Percentiles rank a stretch among this genome's conserved stretches.
Conservation (phyloP, 2,329 filamentous ascomycete genomes). For the Didymella pinodella region DNA sequence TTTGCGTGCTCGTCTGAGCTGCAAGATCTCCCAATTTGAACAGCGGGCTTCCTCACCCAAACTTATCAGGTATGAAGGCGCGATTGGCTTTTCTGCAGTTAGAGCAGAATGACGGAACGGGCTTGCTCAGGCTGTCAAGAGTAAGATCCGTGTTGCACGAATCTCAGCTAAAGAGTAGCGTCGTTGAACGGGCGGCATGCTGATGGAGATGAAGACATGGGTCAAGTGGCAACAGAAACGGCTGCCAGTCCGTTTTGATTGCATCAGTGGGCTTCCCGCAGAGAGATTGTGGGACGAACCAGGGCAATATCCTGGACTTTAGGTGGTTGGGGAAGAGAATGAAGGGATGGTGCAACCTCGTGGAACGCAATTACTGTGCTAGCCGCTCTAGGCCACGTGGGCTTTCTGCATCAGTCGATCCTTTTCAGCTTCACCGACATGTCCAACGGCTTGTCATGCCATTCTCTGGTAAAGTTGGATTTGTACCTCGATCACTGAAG, state of each 20-base stretch:
- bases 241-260: slow-evolving; percentile 36
- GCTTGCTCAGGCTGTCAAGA: slow-evolving; percentile 4
- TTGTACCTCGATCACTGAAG: not conserved
- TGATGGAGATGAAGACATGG: slow-evolving; percentile 21
- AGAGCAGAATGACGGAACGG: slow-evolving; percentile 9
- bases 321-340: slow-evolving; percentile 34
- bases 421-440: slow-evolving; percentile 16
- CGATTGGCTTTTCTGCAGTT: not conserved
- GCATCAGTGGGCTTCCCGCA: slow-evolving; percentile 29
- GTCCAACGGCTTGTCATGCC: slow-evolving; percentile 4
- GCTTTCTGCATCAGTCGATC: slow-evolving; percentile 19
- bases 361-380: slow-evolving; percentile 22
- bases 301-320: slow-evolving; percentile 26
- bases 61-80: not conserved
- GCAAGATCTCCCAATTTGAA: slow-evolving; percentile 10
- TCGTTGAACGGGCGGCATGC: slow-evolving; percentile 28
- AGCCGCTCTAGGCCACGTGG: slow-evolving; percentile 33
- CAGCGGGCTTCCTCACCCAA: not conserved
- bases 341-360: slow-evolving; percentile 31
- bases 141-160: slow-evolving; percentile 21
- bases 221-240: slow-evolving; percentile 31
- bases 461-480: not conserved
- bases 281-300: slow-evolving; percentile 28
- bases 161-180: slow-evolving; percentile 22
- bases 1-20: slow-evolving; percentile 14